Evolutionary conservation across 805 yeast species (phyloP).

Genomic region (Wickerhamomyces alni): DNA sequence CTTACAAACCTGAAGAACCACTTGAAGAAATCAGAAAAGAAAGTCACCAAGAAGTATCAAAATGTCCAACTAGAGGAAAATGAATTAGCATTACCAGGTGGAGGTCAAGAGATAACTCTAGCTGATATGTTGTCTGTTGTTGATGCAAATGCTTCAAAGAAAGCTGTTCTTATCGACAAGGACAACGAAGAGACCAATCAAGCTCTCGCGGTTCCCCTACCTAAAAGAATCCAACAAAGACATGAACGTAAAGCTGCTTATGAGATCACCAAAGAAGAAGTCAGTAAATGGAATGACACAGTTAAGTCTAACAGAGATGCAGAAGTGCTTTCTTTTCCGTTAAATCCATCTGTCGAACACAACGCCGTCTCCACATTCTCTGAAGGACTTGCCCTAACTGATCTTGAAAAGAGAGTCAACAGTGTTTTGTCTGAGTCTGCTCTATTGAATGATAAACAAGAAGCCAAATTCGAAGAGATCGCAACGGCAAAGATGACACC

Average conservation of each 20-base stretch:
- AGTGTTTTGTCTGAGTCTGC: conserved; percentile 58
- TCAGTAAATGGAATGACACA: conserved; percentile 82
- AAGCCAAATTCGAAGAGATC: conserved; percentile 81
- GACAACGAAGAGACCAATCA: conserved; percentile 31
- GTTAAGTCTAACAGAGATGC: conserved; percentile 76
- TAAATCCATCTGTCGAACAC: conserved; percentile 39
- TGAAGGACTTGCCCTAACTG: conserved; percentile 38
- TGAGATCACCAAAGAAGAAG: conserved; percentile 81
- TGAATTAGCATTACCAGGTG: conserved; percentile 62
- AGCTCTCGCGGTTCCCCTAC: conserved; percentile 74
- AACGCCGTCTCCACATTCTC: conserved; percentile 52
- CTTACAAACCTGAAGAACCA: conserved; percentile 42
- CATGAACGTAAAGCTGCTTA: conserved; percentile 87
- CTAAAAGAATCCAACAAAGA: conserved; percentile 78
- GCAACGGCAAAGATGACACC: conserved; percentile 75
- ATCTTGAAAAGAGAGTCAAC: conserved; percentile 62
- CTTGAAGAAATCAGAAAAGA: conserved; percentile 30
- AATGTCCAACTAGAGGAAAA: conserved; percentile 56
- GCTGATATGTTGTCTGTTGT: conserved; percentile 72
- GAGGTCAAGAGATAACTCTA: conserved; percentile 52
- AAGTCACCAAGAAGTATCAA: conserved; percentile 42
- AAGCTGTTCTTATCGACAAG: conserved; percentile 40
- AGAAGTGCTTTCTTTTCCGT: conserved; percentile 77
- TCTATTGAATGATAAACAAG: conserved; percentile 64
- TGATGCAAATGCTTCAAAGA: conserved; percentile 41